phyloP scores from a whole-genome alignment of 2,329 filamentous ascomycete species.

The Sclerotinia minor region DNA sequence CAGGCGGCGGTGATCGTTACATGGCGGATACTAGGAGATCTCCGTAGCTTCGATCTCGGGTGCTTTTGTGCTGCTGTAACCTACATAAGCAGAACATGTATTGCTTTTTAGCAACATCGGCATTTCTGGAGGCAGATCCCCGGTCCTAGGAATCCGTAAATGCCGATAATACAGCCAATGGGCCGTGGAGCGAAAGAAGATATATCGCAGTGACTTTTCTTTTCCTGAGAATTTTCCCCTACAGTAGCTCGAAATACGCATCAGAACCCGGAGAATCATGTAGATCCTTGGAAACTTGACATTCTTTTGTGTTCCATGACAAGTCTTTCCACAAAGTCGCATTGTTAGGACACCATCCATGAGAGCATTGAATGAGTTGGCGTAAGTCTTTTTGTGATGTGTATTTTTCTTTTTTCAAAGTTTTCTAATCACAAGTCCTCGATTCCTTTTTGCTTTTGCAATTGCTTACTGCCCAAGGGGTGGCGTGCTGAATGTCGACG shows the following conservation, averaged over 20 bases:
- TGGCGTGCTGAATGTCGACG: not conserved
- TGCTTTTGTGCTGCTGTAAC: not conserved
- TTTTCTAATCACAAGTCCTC: too few species aligned
- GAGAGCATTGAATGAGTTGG: not conserved
- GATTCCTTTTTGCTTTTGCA: not conserved
- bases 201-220: too few species aligned
- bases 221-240: not conserved
- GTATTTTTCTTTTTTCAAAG: too few species aligned
- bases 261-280: not conserved
- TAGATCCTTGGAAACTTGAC: not conserved
- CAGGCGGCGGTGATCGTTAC: not conserved
- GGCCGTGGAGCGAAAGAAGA: not conserved
- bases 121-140: not conserved
- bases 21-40: not conserved
- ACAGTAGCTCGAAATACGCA: not conserved
- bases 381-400: not conserved
- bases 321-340: not conserved
- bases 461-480: not conserved
- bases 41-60: too few species aligned
- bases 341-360: not conserved
- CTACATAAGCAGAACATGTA: not conserved
- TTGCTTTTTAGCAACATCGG: not conserved
- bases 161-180: not conserved
- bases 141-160: not conserved
- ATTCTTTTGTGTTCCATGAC: not conserved